Conservation (phyloP, 1,139 yeast genomes). For the Candida smagusa region DNA sequence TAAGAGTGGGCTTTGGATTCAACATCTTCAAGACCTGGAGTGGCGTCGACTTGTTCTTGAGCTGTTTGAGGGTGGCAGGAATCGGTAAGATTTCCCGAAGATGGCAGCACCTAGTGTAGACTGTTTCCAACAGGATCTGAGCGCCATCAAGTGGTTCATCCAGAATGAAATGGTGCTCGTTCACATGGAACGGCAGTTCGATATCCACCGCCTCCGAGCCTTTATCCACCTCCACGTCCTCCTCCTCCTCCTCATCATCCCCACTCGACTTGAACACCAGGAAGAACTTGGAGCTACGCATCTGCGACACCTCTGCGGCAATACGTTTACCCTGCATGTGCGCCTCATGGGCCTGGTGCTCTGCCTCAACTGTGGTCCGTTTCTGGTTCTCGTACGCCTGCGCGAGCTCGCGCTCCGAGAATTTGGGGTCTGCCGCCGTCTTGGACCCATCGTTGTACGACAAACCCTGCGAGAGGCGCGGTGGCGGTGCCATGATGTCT, state of each 20-base stretch:
- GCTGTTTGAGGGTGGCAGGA: conserved; percentile 83
- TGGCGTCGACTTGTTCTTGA: conserved; percentile 73
- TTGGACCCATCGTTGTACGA: conserved; percentile 32
- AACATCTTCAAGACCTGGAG: conserved; percentile 72
- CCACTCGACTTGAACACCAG: conserved; percentile 16
- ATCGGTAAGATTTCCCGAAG: conserved; percentile 88
- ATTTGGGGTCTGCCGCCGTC: conserved; percentile 24
- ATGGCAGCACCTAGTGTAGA: conserved; percentile 91
- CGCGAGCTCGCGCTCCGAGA: conserved; percentile 49
- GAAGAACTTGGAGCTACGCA: conserved; percentile 17
- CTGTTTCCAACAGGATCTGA: conserved; percentile 47
- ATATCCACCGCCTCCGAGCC: conserved; percentile 25
- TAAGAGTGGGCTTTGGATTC: conserved; percentile 87
- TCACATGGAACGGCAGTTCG: conserved; percentile 64
- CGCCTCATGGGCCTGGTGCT: conserved; percentile 72
- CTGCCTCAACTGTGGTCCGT: conserved; percentile 56
- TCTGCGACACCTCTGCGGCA: conserved; percentile 58
- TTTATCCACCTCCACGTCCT: conserved; percentile 13
- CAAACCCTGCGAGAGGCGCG: conserved; percentile 64
- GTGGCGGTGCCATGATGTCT: conserved; percentile 60
- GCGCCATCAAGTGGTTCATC: not conserved
- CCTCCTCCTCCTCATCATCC: conserved; percentile 13
- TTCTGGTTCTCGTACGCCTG: conserved; percentile 58
- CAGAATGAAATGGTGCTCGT: conserved; percentile 54
- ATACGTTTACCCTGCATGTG: conserved; percentile 66